Evolutionary conservation across 2,329 filamentous ascomycete species (phyloP).

Genomic region (Bipolaris sorokiniana): DNA sequence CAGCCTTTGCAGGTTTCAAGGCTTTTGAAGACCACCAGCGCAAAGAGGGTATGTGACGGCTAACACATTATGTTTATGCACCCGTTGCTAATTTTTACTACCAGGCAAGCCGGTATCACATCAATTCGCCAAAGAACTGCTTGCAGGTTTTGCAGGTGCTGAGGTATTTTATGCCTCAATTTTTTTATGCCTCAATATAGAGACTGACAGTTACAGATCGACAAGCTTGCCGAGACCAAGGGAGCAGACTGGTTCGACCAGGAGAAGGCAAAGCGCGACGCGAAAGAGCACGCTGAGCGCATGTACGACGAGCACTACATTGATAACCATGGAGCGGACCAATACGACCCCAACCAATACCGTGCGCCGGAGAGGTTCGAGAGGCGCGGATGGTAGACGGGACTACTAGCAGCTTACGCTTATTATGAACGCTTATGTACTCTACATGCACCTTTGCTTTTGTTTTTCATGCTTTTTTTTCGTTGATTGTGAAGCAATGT

Average conservation of each 20-base stretch:
- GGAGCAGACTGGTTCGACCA: slow-evolving; percentile 57
- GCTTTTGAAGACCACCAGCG: slow-evolving; percentile 78
- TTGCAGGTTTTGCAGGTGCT: slow-evolving; percentile 73
- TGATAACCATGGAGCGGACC: slow-evolving; percentile 47
- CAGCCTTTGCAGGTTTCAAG: slow-evolving; percentile 81
- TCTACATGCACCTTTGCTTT: neutral
- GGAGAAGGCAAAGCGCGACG: slow-evolving; percentile 56
- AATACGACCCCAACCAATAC: slow-evolving; percentile 56
- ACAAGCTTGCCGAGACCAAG: slow-evolving; percentile 71
- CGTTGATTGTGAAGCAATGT: neutral
- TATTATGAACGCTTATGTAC: too few species aligned
- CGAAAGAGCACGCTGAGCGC: slow-evolving; percentile 51
- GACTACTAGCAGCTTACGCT: slow-evolving; percentile 5
- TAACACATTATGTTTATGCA: neutral
- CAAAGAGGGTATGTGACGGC: slow-evolving; percentile 61
- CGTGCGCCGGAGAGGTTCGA: slow-evolving; percentile 43
- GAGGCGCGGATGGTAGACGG: slow-evolving; percentile 35
- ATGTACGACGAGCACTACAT: slow-evolving; percentile 60
- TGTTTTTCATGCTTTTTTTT: neutral
- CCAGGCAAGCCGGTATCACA: slow-evolving; percentile 75
- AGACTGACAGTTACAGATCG: slow-evolving; percentile 39
- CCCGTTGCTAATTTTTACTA: slow-evolving; percentile 1
- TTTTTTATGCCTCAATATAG: too few species aligned
- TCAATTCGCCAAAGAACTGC: slow-evolving; percentile 76
- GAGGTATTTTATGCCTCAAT: slow-evolving; percentile 57